Percentiles rank a stretch among this genome's conserved stretches.
phyloP scores from a whole-genome alignment of 1,139 yeast species.

The Magnusiomyces ingens region DNA sequence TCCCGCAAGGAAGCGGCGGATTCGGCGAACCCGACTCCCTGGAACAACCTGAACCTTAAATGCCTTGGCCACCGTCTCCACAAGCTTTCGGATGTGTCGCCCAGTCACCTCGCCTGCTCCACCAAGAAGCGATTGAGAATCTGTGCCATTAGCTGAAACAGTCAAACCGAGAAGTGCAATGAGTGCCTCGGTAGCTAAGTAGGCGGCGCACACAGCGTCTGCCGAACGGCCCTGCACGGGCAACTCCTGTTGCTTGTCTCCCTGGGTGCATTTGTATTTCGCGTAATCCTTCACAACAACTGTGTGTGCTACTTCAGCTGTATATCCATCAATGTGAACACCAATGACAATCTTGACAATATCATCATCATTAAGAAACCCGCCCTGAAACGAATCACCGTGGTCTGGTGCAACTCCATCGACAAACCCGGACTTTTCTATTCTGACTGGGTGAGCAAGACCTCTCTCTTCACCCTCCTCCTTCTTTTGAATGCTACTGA shows the following conservation, averaged over 20 bases:
- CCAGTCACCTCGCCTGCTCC: conserved; percentile 49
- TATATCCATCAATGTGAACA: conserved; percentile 91
- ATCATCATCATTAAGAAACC: conserved; percentile 60
- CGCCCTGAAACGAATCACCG: conserved; percentile 50
- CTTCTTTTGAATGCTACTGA: conserved; percentile 26
- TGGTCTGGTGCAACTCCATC: conserved; percentile 83
- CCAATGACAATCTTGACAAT: conserved; percentile 78
- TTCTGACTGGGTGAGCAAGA: conserved; percentile 82
- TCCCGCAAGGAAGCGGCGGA: conserved; percentile 90
- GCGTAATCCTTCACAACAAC: conserved; percentile 60
- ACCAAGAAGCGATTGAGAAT: conserved; percentile 49
- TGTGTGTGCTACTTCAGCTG: conserved; percentile 81
- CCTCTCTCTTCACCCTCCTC: conserved; percentile 47
- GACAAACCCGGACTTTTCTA: conserved; percentile 75
- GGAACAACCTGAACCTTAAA: conserved; percentile 84
- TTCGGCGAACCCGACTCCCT: conserved; percentile 84
- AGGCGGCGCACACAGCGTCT: conserved; percentile 84
- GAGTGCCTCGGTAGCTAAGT: conserved; percentile 80
- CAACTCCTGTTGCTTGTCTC: conserved; percentile 48
- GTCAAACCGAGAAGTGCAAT: conserved; percentile 68
- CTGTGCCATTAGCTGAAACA: conserved; percentile 52
- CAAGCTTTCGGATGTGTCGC: conserved; percentile 58
- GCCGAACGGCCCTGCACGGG: conserved; percentile 82
- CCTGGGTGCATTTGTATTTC: conserved; percentile 24
- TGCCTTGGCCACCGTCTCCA: conserved; percentile 71